Percentiles rank a stretch among this genome's conserved stretches.
Evolutionary conservation across 2,329 filamentous ascomycete species (phyloP).

Genomic region (Apiospora malaysiana): DNA sequence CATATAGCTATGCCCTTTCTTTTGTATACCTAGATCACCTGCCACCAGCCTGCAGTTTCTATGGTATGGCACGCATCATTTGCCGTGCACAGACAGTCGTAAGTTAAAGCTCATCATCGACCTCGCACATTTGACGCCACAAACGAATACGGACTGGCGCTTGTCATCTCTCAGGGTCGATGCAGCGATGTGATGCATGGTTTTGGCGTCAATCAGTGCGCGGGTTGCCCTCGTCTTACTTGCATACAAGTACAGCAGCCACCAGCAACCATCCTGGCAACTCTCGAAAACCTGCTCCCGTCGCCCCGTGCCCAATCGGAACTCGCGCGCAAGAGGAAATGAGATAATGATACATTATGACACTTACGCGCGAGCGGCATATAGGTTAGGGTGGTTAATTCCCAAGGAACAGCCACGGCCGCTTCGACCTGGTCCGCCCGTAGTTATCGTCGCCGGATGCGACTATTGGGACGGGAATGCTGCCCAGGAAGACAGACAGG

Average conservation of each 20-base stretch:
- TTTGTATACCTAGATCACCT: neutral
- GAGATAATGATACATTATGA: conserved; percentile 6
- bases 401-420: conserved; percentile 40
- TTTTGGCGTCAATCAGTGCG: conserved; percentile 4
- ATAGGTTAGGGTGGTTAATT: conserved; percentile 25
- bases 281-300: neutral
- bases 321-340: neutral
- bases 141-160: neutral
- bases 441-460: conserved; percentile 42
- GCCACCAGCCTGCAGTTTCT: neutral
- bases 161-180: neutral
- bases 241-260: neutral
- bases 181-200: neutral
- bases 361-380: neutral
- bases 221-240: neutral
- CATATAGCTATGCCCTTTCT: neutral
- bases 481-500: conserved; percentile 40
- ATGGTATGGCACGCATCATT: conserved; percentile 2
- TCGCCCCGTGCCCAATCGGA: conserved; percentile 10
- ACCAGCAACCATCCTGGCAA: neutral
- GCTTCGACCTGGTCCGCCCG: conserved; percentile 33
- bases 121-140: neutral
- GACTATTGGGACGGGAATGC: conserved; percentile 50
- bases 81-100: conserved; percentile 3
- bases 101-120: neutral